These are phyloP conservation scores for Fraxinus ornus DNA, from an alignment of 305 asterid species.

Conservation along the genomic window DNA sequence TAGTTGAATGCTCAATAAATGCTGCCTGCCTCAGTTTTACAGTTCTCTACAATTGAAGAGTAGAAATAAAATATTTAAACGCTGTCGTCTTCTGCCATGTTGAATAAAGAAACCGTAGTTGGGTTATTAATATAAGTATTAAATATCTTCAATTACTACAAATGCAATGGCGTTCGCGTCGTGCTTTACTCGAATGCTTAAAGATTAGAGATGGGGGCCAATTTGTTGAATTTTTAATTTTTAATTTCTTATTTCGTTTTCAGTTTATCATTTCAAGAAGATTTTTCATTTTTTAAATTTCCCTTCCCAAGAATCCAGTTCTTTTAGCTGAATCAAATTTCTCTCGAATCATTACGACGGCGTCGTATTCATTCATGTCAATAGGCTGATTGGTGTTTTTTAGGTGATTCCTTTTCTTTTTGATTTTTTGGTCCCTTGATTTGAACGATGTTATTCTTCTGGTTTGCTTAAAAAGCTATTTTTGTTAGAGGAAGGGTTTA, in stretches of 20 bases:
- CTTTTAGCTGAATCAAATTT: slow-evolving; percentile 22
- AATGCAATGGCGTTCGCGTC: slow-evolving; percentile 30
- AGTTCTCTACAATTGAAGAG: not conserved
- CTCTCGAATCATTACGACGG: slow-evolving; percentile 1
- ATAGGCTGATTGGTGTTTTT: slow-evolving; percentile 5
- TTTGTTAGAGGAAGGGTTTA: slow-evolving; percentile 15
- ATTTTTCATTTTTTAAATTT: not conserved
- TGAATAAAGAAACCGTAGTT: not conserved
- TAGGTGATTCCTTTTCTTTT: not conserved
- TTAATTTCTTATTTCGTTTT: not conserved
- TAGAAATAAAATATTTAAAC: not conserved
- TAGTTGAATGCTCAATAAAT: not conserved
- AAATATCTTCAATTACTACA: slow-evolving; percentile 21
- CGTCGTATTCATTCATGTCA: not conserved
- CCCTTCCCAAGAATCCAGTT: slow-evolving; percentile 19
- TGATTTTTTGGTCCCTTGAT: not conserved
- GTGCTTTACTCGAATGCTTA: slow-evolving; percentile 7
- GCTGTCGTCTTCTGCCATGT: not conserved
- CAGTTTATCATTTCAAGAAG: not conserved
- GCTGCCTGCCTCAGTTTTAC: slow-evolving; percentile 11
- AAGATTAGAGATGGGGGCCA: not conserved
- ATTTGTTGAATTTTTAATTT: not conserved
- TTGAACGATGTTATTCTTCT: not conserved
- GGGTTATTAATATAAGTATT: not conserved
- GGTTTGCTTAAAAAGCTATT: slow-evolving; percentile 1